A percentile compares a stretch with the other conserved stretches of the same genome.
These are phyloP conservation scores for Claviceps lovelessii DNA, from an alignment of 2,329 filamentous ascomycete genomes.

Conservation along the genomic window DNA sequence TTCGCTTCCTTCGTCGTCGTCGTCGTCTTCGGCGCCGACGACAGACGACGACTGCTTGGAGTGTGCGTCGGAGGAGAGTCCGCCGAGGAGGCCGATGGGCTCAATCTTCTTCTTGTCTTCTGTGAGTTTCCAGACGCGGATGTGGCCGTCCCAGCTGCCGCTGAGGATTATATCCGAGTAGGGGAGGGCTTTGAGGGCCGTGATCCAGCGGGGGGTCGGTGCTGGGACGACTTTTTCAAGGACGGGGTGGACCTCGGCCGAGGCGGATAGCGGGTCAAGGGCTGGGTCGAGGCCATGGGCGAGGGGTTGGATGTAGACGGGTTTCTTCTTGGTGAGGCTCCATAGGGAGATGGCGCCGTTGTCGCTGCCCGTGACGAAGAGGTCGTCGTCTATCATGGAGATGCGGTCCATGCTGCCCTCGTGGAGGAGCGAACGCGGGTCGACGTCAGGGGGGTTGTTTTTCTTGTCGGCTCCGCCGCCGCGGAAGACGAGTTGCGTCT, in stretches of 20 bases:
- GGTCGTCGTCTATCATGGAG: constrained; percentile 74
- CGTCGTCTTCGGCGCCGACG: neutral
- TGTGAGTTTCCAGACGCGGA: constrained; percentile 73
- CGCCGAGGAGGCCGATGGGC: constrained; percentile 51
- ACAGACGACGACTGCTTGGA: constrained; percentile 10
- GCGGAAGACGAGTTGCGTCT: constrained; percentile 88
- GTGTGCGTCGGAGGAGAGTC: constrained; percentile 13
- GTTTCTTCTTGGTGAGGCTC: constrained; percentile 89
- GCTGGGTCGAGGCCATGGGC: constrained; percentile 76
- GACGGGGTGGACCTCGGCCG: constrained; percentile 54
- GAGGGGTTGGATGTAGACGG: constrained; percentile 61
- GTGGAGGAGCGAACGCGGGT: constrained; percentile 40
- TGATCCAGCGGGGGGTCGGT: constrained; percentile 74
- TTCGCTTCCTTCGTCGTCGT: neutral
- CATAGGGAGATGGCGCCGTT: constrained; percentile 78
- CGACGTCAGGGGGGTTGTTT: constrained; percentile 27
- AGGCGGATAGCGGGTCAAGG: constrained; percentile 52
- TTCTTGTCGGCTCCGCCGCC: constrained; percentile 56
- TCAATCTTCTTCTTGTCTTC: constrained; percentile 72
- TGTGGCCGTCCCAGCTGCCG: constrained; percentile 79
- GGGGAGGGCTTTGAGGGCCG: constrained; percentile 70
- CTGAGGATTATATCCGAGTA: constrained; percentile 83
- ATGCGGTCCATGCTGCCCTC: constrained; percentile 87
- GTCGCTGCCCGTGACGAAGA: constrained; percentile 87
- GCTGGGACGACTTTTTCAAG: constrained; percentile 40